Percentiles rank a stretch among this genome's conserved stretches.
These are phyloP conservation scores for Aphanomyces euteiches DNA, from an alignment of 352 stramenopile species.

Conservation along the genomic window DNA sequence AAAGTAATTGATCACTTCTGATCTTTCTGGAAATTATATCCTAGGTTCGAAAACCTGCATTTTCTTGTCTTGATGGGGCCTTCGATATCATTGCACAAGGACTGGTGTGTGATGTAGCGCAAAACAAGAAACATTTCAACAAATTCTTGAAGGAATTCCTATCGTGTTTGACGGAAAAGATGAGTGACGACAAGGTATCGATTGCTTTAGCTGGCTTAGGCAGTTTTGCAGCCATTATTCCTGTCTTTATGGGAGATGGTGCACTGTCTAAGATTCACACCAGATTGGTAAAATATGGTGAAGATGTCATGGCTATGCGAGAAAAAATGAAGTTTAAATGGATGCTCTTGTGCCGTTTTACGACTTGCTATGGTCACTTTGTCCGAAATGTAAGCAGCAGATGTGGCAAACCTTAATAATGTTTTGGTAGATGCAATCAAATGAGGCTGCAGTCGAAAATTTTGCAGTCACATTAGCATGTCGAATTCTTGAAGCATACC, in stretches of 20 bases:
- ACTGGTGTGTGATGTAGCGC: slow-evolving; percentile 43
- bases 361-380: slow-evolving; percentile 18
- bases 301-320: slow-evolving; percentile 60
- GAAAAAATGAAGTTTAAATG: slow-evolving; percentile 33
- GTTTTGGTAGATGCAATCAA: slow-evolving; percentile 8
- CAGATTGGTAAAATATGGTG: slow-evolving; percentile 59
- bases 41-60: slow-evolving; percentile 70
- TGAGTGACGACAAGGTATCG: slow-evolving; percentile 33
- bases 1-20: slow-evolving; percentile 38
- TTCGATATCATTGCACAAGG: slow-evolving; percentile 45
- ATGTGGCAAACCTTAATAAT: slow-evolving; percentile 9
- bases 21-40: not conserved
- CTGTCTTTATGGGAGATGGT: slow-evolving; percentile 48
- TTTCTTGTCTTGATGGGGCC: slow-evolving; percentile 44
- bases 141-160: slow-evolving; percentile 71
- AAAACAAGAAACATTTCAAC: slow-evolving; percentile 66
- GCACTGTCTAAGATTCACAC: slow-evolving; percentile 65
- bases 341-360: slow-evolving; percentile 27
- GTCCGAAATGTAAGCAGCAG: slow-evolving; percentile 1
- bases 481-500: slow-evolving; percentile 21
- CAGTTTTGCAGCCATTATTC: slow-evolving; percentile 44
- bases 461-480: slow-evolving; percentile 11
- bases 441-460: not conserved
- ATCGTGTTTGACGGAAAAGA: slow-evolving; percentile 50
- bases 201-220: slow-evolving; percentile 60